A percentile compares a stretch with the other conserved stretches of the same genome.
phyloP scores from a whole-genome alignment of 2,329 filamentous ascomycete species.

The Cercospora sesami region DNA sequence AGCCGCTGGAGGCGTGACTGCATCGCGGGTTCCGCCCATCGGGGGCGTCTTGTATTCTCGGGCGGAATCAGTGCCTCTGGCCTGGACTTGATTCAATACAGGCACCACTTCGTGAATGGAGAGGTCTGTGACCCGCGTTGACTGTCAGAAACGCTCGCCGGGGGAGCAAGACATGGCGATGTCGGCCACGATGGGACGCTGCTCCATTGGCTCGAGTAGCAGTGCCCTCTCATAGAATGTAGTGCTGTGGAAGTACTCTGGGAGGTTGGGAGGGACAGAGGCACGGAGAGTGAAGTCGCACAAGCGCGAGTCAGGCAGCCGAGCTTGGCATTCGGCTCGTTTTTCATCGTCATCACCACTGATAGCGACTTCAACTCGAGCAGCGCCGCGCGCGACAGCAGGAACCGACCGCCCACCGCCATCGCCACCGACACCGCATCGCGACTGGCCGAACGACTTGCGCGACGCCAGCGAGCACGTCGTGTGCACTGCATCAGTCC shows the following conservation, averaged over 20 bases:
- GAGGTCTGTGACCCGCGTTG: neutral
- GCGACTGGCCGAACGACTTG: constrained; percentile 14
- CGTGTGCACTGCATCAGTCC: constrained; percentile 28
- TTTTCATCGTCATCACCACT: constrained; percentile 9
- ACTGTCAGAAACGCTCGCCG: neutral
- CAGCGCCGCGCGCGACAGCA: constrained; percentile 5
- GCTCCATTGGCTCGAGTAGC: neutral
- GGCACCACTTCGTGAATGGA: neutral
- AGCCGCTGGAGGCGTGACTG: neutral
- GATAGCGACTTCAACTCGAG: constrained; percentile 8
- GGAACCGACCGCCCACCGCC: neutral
- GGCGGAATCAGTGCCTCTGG: neutral
- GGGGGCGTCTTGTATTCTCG: neutral
- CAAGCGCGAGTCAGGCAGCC: neutral
- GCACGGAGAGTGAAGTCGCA: neutral
- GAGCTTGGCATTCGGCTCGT: neutral
- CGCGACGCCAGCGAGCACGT: neutral
- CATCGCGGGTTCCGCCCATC: neutral
- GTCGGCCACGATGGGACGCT: neutral
- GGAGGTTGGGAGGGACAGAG: neutral
- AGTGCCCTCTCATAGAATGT: neutral
- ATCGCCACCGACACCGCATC: constrained; percentile 15
- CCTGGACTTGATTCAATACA: neutral
- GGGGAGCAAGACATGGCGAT: neutral
- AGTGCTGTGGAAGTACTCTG: neutral